Evolutionary conservation across 2,329 filamentous ascomycete species (phyloP), one percentile per base, ranked within the genome.

Genomic region (Elsinoe arachidis): DNA sequence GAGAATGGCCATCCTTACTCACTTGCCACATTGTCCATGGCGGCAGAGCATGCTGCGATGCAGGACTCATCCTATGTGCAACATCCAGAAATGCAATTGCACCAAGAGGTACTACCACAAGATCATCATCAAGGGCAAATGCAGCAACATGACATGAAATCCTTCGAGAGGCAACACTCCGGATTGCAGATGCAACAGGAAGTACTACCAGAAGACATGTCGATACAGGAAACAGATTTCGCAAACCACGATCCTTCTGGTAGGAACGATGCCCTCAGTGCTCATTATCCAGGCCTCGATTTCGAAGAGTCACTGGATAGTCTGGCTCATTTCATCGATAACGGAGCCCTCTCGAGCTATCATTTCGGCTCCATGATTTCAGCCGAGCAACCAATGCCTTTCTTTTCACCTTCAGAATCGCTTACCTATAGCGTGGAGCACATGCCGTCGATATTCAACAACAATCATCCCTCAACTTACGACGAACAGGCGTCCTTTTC

Each of bases 361-460:
- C 70, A 72, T 55, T 73, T 73, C 49, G 63, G 70, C 5, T 70
- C 69, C 6, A 56, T 72, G 55, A 70, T 73, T 58, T 72, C 67
- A 39, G 65, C 71, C 5, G 71, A 74, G 58, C 72, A 74, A 49
- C 71, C 71, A 2, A 72, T 73, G 59, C 72, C 71, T 1, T 72
- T 73, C 63, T 73, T 72, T 59, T 73, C 71, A 5, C 70, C 71
- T n/a, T 56, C 41, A 7, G 71, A 73, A 34, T 71, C 70, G 7
- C 64, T 71, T 51, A 63, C 58, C 3, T 69, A 71, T 49, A 58
- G 63, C 17, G 49, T 53, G 1, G 61, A 65, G 15, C 69, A 72
- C 14, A 38, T 65, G 11, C 34, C 64, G 6, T 19, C 43, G 19
- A 30, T 49, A 12, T 33, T 43, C 10, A 33, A 17, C 11, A 47